Base-by-base conservation (phyloP, 805 yeast genomes). In the Soucietia sequanensis region DNA sequence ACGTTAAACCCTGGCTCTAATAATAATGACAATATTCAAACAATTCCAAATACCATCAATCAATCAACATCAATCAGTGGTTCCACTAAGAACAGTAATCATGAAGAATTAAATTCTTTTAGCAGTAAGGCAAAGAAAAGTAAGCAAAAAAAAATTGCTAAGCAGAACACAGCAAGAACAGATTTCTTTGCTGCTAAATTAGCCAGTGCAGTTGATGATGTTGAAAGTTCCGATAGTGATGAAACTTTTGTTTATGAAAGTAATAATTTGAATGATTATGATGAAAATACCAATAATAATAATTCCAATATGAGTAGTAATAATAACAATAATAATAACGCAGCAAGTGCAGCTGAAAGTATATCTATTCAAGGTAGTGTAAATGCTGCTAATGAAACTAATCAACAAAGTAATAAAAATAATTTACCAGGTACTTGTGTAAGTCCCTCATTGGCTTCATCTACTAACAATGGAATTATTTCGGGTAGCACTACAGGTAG, bases 211-310 rank as follows among this genome's bases (percentile, higher is more conserved):
- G 95, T 91, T 4, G 95, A 84, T 43, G 96, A 88, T 48, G 90
- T 79, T 28, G 87, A 84, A 41, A 79, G 84, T 26, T 81, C 90
- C 22, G 97, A 90, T 56, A 80, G 89, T 17, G 96, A 90, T 47
- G 99, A 93, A 57, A 88, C 95, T 2, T 91, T 93, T 70, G 96
- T 91, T n/a, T 91, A 91, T 57, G 97, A 90, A 50, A 77, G 68
- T 31, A 61, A 53, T 31, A 56, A 54, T 39, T n/a, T n/a, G 11
- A 27, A 8, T 8, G 19, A 15, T 15, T 15, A 27, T 13, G 37
- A 28, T 28, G 26, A 19, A 12, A 25, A 34, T 22, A 5, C 13
- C 6, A 34, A 34, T 12, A 15, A 17, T 17, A 34, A 30, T 17
- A 33, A 33, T 18, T 23, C 30, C 25, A 14, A 34, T 14, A 14